Evolutionary conservation across 192 early-diverging fungal genomes (phyloP).

Genomic region (Backusella tuberculispora): DNA sequence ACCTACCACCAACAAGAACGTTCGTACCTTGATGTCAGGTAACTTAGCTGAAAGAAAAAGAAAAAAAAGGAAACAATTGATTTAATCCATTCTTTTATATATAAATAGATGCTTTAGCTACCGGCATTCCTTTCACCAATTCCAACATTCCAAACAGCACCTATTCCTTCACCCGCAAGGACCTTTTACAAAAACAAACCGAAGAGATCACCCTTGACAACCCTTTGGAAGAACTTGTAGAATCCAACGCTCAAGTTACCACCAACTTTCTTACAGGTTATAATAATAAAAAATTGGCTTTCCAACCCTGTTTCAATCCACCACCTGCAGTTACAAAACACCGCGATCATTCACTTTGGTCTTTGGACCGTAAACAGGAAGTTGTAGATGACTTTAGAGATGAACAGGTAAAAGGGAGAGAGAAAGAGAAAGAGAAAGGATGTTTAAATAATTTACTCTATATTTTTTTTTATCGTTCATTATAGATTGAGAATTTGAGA

Average conservation of each 20-base stretch:
- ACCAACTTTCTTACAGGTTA: neutral
- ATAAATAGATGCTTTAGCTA: neutral
- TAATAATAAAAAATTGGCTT: neutral
- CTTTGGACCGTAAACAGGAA: neutral
- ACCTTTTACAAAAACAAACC: neutral
- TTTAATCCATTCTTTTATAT: neutral
- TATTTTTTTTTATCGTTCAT: neutral
- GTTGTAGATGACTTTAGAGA: conserved; percentile 9
- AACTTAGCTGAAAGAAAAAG: neutral
- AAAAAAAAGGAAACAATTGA: neutral
- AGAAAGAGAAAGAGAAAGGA: neutral
- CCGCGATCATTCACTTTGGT: conserved; percentile 14
- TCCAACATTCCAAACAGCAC: neutral
- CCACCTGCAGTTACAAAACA: neutral
- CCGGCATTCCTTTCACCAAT: neutral
- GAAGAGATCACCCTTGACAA: neutral
- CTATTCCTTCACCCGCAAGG: neutral
- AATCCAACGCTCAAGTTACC: neutral
- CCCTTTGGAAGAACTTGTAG: neutral
- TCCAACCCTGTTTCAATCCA: conserved; percentile 7
- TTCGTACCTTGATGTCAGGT: conserved; percentile 1
- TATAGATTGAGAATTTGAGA: neutral
- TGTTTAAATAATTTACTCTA: neutral
- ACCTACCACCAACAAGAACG: neutral
- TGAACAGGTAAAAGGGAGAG: neutral